These are phyloP conservation scores for Russula abietina DNA, from an alignment of 768 basidiomycete species.

Conservation along the genomic window DNA sequence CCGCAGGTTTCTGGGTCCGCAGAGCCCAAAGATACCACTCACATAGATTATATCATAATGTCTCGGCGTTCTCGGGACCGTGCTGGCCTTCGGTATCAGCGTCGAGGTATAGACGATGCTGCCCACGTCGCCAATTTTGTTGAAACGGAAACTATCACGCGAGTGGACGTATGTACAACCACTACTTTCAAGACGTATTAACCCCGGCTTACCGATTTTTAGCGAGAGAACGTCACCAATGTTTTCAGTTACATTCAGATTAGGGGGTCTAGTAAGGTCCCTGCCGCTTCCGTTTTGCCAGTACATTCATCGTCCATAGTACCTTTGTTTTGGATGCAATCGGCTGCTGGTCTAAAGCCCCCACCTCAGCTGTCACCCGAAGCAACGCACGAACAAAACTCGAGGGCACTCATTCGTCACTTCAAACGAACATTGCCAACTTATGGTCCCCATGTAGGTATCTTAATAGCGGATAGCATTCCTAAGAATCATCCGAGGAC, in stretches of 20 bases:
- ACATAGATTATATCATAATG: slow-evolving; percentile 73
- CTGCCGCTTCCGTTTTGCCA: background rate
- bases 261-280: slow-evolving; percentile 75
- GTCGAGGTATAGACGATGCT: slow-evolving; percentile 89
- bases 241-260: slow-evolving; percentile 87
- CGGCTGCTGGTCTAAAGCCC: slow-evolving; percentile 81
- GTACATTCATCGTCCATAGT: slow-evolving; percentile 41
- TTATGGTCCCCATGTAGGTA: slow-evolving; percentile 78
- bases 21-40: slow-evolving; percentile 34
- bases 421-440: slow-evolving; percentile 55
- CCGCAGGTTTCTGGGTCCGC: slow-evolving; percentile 42
- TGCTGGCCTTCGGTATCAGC: slow-evolving; percentile 90
- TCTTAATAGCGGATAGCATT: background rate
- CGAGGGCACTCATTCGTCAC: slow-evolving; percentile 66
- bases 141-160: slow-evolving; percentile 86
- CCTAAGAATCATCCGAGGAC: slow-evolving; percentile 5
- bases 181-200: background rate
- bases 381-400: slow-evolving; percentile 64
- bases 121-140: slow-evolving; percentile 95
- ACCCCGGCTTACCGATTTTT: slow-evolving; percentile 7
- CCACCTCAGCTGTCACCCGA: slow-evolving; percentile 72
- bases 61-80: slow-evolving; percentile 85
- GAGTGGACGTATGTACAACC: slow-evolving; percentile 57
- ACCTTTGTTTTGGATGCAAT: slow-evolving; percentile 90
- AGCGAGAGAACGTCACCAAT: slow-evolving; percentile 73